These are phyloP conservation scores for Mucor piriformis DNA, from an alignment of 371 early-diverging fungal genomes.

Conservation along the genomic window DNA sequence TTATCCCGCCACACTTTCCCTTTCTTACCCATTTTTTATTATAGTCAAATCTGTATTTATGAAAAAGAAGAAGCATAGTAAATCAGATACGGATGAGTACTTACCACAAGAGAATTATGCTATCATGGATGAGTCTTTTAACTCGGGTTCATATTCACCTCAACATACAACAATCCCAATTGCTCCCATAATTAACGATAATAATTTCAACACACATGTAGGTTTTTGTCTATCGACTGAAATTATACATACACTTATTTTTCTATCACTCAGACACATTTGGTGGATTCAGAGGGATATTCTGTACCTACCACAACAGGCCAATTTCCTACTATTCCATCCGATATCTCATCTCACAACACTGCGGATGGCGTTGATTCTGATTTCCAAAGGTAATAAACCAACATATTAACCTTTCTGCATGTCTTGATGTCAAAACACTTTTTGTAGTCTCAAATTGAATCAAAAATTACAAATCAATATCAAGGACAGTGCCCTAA, in stretches of 20 bases:
- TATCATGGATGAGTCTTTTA: not conserved
- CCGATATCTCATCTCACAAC: constrained; percentile 18
- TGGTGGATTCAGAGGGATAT: constrained; percentile 25
- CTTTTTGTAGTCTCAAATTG: constrained; percentile 3
- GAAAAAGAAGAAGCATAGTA: constrained; percentile 19
- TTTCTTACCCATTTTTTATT: not conserved
- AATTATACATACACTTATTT: not conserved
- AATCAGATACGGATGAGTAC: not conserved
- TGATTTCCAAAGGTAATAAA: constrained; percentile 15
- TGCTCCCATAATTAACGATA: no score
- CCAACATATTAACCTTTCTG: not conserved
- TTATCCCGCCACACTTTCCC: not conserved
- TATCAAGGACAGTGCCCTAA: constrained; percentile 13
- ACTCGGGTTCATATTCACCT: not conserved
- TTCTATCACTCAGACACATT: constrained; percentile 2
- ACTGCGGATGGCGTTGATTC: constrained; percentile 21
- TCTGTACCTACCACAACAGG: constrained; percentile 18
- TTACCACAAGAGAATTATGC: no score
- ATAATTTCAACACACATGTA: no score
- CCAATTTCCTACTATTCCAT: constrained; percentile 5
- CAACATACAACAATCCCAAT: not conserved
- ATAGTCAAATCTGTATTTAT: constrained; percentile 17
- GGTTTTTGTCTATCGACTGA: not conserved
- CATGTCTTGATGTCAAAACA: not conserved
- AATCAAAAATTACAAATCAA: constrained; percentile 22